These are phyloP conservation scores for Penicillium riverlandense DNA, from an alignment of 495 filamentous ascomycete genomes.

Conservation along the genomic window DNA sequence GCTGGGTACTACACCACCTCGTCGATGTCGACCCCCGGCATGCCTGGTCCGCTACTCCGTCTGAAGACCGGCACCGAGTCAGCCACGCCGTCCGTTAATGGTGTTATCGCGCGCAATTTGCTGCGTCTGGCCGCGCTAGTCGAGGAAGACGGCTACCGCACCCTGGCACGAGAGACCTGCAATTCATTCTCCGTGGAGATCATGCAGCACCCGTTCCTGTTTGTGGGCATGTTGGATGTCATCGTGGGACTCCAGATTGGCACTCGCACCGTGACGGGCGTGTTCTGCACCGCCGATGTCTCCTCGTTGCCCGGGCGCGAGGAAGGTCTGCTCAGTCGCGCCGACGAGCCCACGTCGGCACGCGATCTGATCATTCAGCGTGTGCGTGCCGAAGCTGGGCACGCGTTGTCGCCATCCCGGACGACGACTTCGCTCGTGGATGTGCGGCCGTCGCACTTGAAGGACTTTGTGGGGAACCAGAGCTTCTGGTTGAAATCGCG, in stretches of 20 bases:
- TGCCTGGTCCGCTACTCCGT: constrained; percentile 72
- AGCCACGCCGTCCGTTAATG: constrained; percentile 83
- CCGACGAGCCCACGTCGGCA: constrained; percentile 23
- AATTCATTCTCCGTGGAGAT: constrained; percentile 84
- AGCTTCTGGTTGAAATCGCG: constrained; percentile 47
- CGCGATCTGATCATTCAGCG: constrained; percentile 31
- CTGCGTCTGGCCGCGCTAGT: constrained; percentile 69
- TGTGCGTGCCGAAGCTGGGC: constrained; percentile 30
- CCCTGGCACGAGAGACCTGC: constrained; percentile 64
- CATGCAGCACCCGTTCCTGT: constrained; percentile 85
- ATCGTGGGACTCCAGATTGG: constrained; percentile 67
- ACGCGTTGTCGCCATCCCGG: constrained; percentile 30
- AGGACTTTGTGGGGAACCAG: constrained; percentile 43
- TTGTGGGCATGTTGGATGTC: constrained; percentile 66
- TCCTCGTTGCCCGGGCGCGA: constrained; percentile 4
- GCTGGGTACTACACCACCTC: constrained; percentile 88
- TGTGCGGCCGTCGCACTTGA: constrained; percentile 34
- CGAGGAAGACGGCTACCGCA: constrained; percentile 54
- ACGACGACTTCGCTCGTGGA: constrained; percentile 31
- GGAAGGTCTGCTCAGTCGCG: constrained; percentile 15
- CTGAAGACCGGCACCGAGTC: constrained; percentile 93
- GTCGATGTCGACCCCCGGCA: constrained; percentile 52
- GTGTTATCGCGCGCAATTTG: constrained; percentile 73
- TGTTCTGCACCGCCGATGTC: constrained; percentile 25
- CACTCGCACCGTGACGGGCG: constrained; percentile 34